Evolutionary conservation across 768 basidiomycete genomes (phyloP), one percentile per base, ranked within the genome.

Genomic region (Crepidotus variabilis): DNA sequence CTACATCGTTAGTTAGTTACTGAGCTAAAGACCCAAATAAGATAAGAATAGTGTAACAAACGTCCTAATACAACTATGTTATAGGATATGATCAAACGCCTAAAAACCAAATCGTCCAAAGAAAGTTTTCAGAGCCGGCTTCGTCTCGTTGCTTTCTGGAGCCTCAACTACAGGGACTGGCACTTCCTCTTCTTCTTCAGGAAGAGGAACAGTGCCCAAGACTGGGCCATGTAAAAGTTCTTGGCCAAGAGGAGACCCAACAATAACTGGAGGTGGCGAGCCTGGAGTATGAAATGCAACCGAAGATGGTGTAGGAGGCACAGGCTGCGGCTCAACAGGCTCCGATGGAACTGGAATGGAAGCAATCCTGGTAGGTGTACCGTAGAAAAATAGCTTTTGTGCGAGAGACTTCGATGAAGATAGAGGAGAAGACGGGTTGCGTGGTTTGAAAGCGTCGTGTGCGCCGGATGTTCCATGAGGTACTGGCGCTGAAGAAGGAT

Each of bases 171-270:
- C 14, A 3, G 39, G 39, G 5, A 16, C 39, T 14, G 39, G 39
- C 13, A 20, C 39, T 20, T 43, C 39, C 5, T 43, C 39, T 20
- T 16, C 14, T 14, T 51, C 55, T 2, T 4, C 33, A 4, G 55
- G 55, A 23, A 56, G 46, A 10, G 55, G 55, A 20, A 56, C 13
- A 2, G 55, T 20, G 32, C 55, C 49, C 18, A 56, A 23, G 33
- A 36, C 36, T 9, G 47, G 53, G 2, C 45, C 49, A n/a, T 56
- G 39, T 50, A 56, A 33, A 49, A 56, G 21, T 35, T 45, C 39
- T 16, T 56, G 49, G 20, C 50, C 50, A 21, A 51, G 55, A 34
- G 13, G n/a, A 2, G 55, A 56, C 13, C 13, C 33, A 21, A 49
- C 24, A 6, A 32, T 35, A 35, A 51, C 28, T 1, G 55, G 49